Base-by-base conservation (phyloP, 768 basidiomycete genomes). In the Rhizopogon salebrosus region DNA sequence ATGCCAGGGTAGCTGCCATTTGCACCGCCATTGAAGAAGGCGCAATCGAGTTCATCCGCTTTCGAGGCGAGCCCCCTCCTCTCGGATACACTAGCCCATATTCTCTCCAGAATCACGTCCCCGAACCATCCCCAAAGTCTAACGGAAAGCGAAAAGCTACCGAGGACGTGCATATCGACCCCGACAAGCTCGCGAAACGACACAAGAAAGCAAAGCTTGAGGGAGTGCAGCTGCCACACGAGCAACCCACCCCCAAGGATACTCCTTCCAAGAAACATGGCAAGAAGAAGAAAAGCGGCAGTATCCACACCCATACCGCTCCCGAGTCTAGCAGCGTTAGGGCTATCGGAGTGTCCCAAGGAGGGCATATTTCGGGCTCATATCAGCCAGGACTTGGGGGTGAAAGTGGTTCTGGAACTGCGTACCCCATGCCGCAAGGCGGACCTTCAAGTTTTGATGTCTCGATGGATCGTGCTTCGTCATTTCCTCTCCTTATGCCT, bases 1-100 rank as follows among this genome's bases (percentile, higher is more conserved):
- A 89, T 55, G 86, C 86, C 5, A 85, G 78, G 62, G 68, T 74
- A 14, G 84, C 81, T 13, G 84, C 79, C 10, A 68, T 76, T 1
- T 73, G 72, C 50, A 64, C 66, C 3, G 87, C 84, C 3, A 78
- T 75, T 14, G 70, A 81, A 55, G 64, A 76, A 55, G 85, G 87
- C 9, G 70, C 73, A 16, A 62, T 87, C 38, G 84, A 87, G 54
- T 75, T 84, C 41, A 62, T 87, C 22, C 77, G 79, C n/a, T 83
- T 80, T 60, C 72, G 65, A 23, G 82, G 82, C 23, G 57, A 62
- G 36, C 62, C 66, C 0, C 63, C 71, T 10, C 77, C 80, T 1
- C 59, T 68, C 23, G 75, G 69, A 13, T 78, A 82, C 53, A 57
- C 59, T 22, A 70, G 64, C 35, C 68, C 71, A 1, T 73, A 74